These are phyloP conservation scores for Fusarium sp. DNA, from an alignment of 2,329 filamentous ascomycete genomes.

Conservation along the genomic window DNA sequence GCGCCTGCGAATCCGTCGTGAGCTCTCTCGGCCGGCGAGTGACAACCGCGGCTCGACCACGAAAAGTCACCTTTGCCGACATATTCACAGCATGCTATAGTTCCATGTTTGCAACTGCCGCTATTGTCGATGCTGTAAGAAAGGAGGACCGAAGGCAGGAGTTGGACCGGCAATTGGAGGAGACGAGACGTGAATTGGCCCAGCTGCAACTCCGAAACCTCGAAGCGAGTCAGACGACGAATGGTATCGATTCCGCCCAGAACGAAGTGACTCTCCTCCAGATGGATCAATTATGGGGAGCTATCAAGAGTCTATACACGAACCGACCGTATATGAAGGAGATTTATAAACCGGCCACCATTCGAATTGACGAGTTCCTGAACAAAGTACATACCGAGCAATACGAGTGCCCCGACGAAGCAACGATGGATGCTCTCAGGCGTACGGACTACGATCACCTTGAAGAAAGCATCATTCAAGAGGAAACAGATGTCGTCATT, in stretches of 20 bases:
- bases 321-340: conserved; percentile 55
- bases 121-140: conserved; percentile 69
- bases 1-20: conserved; percentile 67
- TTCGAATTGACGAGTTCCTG: conserved; percentile 47
- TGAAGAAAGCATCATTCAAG: conserved; percentile 47
- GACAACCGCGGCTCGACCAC: conserved; percentile 62
- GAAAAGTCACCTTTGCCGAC: conserved; percentile 64
- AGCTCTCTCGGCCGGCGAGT: conserved; percentile 63
- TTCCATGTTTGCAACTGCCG: conserved; percentile 73
- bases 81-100: conserved; percentile 76
- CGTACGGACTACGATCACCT: conserved; percentile 49
- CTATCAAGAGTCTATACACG: conserved; percentile 49
- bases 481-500: conserved; percentile 44
- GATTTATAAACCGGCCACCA: conserved; percentile 48
- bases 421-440: conserved; percentile 37
- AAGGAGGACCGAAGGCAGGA: conserved; percentile 70
- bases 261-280: conserved; percentile 44
- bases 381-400: conserved; percentile 46
- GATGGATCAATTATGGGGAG: conserved; percentile 51
- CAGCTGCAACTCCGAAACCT: conserved; percentile 51
- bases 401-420: conserved; percentile 46
- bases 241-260: conserved; percentile 15
- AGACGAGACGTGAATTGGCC: conserved; percentile 63
- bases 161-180: conserved; percentile 71
- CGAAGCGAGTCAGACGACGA: conserved; percentile 34